Evolutionary conservation across 176 grass and related monocot genomes (phyloP).

Genomic region (Phoenix roebelenii): DNA sequence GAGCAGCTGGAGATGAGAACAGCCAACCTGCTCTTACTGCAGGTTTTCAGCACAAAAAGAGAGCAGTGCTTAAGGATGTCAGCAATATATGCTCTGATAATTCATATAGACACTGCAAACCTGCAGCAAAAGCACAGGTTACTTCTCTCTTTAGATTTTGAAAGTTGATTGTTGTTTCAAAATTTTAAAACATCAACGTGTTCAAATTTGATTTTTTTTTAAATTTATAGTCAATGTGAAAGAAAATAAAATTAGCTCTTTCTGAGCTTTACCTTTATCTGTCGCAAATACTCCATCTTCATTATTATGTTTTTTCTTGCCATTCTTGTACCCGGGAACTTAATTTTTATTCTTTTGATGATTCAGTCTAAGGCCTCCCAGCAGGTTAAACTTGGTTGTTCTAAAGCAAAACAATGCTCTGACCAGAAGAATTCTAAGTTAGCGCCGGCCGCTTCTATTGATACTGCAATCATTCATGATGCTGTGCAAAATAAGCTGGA

Average conservation of each 20-base stretch:
- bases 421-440: slow-evolving; percentile 29
- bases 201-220: too few relatives aligned
- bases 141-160: neutral
- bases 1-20: slow-evolving; percentile 41
- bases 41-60: slow-evolving; percentile 34
- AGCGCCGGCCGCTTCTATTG: slow-evolving; percentile 6
- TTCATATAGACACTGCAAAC: slow-evolving; percentile 6
- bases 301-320: neutral
- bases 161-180: neutral
- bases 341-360: neutral
- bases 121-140: slow-evolving; percentile 37
- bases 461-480: slow-evolving; percentile 5
- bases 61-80: slow-evolving; percentile 46
- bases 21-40: slow-evolving; percentile 10
- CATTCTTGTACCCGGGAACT: neutral
- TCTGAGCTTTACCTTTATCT: too few relatives aligned
- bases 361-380: slow-evolving; percentile 23
- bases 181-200: too few relatives aligned
- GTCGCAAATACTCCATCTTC: neutral
- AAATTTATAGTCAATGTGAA: too few relatives aligned
- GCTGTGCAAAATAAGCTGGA: slow-evolving; percentile 15
- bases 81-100: slow-evolving; percentile 32
- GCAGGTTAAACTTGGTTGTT: neutral
- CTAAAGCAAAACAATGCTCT: slow-evolving; percentile 27
- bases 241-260: too few relatives aligned